A percentile compares a stretch with the other conserved stretches of the same genome.
phyloP scores from a whole-genome alignment of 2,329 filamentous ascomycete species.

The Raffaelea ambrosiae region DNA sequence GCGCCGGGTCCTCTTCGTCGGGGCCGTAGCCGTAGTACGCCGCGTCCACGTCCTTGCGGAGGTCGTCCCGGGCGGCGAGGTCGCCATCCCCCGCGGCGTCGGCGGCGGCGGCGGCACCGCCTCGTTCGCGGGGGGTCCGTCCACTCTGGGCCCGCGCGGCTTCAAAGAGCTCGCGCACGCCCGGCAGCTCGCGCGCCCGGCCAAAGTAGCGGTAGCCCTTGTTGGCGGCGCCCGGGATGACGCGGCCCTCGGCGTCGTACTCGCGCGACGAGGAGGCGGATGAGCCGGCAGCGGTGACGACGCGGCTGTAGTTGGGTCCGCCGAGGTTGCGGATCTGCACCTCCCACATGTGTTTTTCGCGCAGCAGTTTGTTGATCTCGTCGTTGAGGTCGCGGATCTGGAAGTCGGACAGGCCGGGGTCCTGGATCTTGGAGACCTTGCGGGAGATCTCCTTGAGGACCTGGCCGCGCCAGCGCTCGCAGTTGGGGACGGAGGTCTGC shows the following conservation, averaged over 20 bases:
- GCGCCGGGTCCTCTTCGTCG: conserved; percentile 77
- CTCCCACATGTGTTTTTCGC: conserved; percentile 99
- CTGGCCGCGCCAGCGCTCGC: conserved; percentile 97
- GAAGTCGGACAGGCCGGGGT: conserved; percentile 83
- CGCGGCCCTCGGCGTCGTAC: conserved; percentile 65
- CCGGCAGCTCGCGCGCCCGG: conserved; percentile 73
- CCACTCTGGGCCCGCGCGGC: conserved; percentile 48
- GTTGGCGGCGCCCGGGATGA: conserved; percentile 65
- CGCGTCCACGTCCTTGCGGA: conserved; percentile 75
- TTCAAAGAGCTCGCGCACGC: conserved; percentile 94
- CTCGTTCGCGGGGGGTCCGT: conserved; percentile 23
- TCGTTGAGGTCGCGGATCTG: conserved; percentile 97
- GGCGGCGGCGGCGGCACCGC: no score
- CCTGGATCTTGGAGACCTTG: conserved; percentile 95
- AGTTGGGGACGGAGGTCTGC: conserved; percentile 72
- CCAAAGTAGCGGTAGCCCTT: conserved; percentile 81
- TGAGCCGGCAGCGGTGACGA: conserved; percentile 28
- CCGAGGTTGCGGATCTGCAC: conserved; percentile 89
- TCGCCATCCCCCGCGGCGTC: conserved; percentile 56
- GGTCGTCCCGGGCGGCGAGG: conserved; percentile 43
- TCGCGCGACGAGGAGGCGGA: no score
- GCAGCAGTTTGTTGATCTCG: conserved; percentile 98
- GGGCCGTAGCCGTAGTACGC: conserved; percentile 93
- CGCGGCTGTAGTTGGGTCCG: conserved; percentile 86
- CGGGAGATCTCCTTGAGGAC: conserved; percentile 95